phyloP scores from a whole-genome alignment of 805 yeast genomes.

The Lipomyces yamanashiensis region DNA sequence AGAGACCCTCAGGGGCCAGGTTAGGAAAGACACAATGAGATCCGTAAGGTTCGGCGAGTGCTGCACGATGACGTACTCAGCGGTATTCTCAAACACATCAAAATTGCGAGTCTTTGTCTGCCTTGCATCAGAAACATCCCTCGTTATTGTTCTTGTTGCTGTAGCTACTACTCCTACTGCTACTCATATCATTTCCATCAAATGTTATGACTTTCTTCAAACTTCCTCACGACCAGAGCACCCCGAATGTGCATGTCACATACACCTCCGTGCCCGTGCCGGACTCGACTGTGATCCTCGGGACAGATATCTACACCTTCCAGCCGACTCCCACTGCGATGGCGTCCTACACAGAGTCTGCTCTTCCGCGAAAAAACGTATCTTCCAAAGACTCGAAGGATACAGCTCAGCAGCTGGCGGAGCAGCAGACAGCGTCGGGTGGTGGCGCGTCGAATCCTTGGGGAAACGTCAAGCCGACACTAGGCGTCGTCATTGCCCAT shows the following conservation, averaged over 20 bases:
- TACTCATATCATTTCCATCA: background rate
- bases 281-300: conserved; percentile 20
- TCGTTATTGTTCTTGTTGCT: background rate
- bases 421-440: background rate
- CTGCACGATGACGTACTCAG: background rate
- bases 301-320: conserved; percentile 33
- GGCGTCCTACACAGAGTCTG: conserved; percentile 13
- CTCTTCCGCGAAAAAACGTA: conserved; percentile 1
- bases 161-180: background rate
- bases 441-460: conserved; percentile 15
- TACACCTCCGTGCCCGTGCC: conserved; percentile 28
- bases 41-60: background rate
- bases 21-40: too few relatives aligned
- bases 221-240: conserved; percentile 8
- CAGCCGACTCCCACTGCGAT: conserved; percentile 1
- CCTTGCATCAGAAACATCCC: background rate
- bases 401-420: conserved; percentile 2
- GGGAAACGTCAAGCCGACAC: conserved; percentile 16
- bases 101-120: background rate
- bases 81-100: background rate
- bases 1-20: background rate
- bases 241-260: conserved; percentile 19
- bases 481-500: conserved; percentile 34
- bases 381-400: conserved; percentile 9
- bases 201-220: conserved; percentile 6